Evolutionary conservation across 2,329 filamentous ascomycete species (phyloP), one percentile per base, ranked within the genome.

Genomic region (Aquanectria penicillioides): DNA sequence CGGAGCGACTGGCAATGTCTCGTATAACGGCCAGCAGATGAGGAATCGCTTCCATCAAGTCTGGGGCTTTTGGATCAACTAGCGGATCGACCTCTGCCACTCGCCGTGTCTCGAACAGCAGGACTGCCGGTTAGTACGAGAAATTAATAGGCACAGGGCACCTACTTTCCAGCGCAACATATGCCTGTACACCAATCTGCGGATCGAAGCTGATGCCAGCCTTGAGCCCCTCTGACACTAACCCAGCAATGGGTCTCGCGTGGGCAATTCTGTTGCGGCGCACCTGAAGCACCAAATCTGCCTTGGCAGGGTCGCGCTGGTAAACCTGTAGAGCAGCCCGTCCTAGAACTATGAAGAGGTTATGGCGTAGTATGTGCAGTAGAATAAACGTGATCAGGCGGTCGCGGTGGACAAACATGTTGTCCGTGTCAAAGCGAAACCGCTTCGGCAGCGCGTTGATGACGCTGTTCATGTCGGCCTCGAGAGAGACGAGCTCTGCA

Each of bases 361-460:
- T 49, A 23, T 49, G 46, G 23, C 46, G 46, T 8, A 49, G 22
- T 4, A 49, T 20, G n/a, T 52, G 48, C 25, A 52, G 25, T 13
- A 52, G 36, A 10, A 52, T 25, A 13, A 52, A 52, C 4, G 36
- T 41, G 17, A 26, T 17, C 11, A 52, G 26, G 18, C 36, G 34
- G 17, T 29, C 18, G 4, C 23, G 41, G 13, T 52, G 48, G 15
- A 52, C 25, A 15, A 52, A 52, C 48, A 52, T 15, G 36, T 52
- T 52, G 26, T 52, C 48, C 2, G 48, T 33, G 36, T 34, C 41
- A 5, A 40, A 52, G 7, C 31, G 36, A 43, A 52, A 52, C 13
- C 37, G 18, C 15, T 15, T 52, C 2, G 28, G 37, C 8, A 52
- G 26, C 15, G 37, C n/a, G 5, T 34, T 25, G 31, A 52, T 52